Conservation (phyloP, 805 yeast species). For the Sungouiozyma ichnusensis region DNA sequence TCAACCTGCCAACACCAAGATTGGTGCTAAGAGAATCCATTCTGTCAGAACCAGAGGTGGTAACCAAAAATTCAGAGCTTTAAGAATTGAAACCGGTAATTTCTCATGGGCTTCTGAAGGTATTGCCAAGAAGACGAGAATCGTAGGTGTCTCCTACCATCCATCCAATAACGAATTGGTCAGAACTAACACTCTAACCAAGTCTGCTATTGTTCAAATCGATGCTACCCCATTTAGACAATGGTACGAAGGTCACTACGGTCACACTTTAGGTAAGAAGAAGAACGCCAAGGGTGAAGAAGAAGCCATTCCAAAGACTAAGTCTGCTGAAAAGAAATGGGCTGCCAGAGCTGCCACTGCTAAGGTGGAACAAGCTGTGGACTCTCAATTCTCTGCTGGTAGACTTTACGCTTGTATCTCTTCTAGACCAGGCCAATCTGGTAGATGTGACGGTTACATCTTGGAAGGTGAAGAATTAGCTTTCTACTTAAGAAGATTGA, state of each 20-base stretch:
- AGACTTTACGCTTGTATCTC: slow-evolving; percentile 97
- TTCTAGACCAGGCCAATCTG: slow-evolving; percentile 99
- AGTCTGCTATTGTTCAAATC: slow-evolving; percentile 96
- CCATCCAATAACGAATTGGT: slow-evolving; percentile 99
- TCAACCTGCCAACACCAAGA: slow-evolving; percentile 99
- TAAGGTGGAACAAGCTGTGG: slow-evolving; percentile 81
- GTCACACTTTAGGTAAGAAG: slow-evolving; percentile 87
- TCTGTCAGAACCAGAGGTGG: slow-evolving; percentile 99
- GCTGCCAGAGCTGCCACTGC: slow-evolving; percentile 84
- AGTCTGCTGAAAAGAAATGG: slow-evolving; percentile 80
- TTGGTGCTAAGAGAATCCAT: slow-evolving; percentile 98
- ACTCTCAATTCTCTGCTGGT: slow-evolving; percentile 97
- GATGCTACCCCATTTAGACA: slow-evolving; percentile 99
- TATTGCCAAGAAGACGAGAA: slow-evolving; percentile 97
- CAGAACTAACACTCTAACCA: slow-evolving; percentile 99
- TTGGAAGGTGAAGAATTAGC: slow-evolving; percentile 99
- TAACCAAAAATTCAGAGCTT: slow-evolving; percentile 98
- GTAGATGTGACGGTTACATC: slow-evolving; percentile 99
- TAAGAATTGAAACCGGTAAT: slow-evolving; percentile 98
- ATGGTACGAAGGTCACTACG: slow-evolving; percentile 98
- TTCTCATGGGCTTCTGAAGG: slow-evolving; percentile 99
- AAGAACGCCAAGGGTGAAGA: slow-evolving; percentile 41
- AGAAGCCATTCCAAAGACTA: slow-evolving; percentile 58
- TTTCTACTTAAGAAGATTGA: slow-evolving; percentile 99
- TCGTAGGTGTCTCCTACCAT: slow-evolving; percentile 95